Evolutionary conservation across 208 protist genomes (phyloP), one percentile per base, ranked within the genome.

Genomic region (Trypanosoma platydactyli): DNA sequence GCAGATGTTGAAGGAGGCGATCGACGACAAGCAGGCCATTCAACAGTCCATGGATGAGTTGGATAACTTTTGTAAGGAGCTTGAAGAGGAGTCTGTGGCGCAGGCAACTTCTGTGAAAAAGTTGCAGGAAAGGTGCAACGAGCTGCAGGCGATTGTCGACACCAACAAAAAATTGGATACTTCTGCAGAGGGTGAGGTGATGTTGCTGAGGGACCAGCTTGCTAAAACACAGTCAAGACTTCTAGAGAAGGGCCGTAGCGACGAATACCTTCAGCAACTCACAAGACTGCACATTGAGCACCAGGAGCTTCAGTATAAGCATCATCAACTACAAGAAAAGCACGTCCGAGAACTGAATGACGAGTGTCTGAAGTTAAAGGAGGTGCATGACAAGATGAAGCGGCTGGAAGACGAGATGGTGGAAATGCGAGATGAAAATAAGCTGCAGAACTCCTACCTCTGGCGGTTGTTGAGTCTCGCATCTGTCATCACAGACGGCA

Each of bases 271-370:
- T 7, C 79, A 83, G 40, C 77, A 89, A 52, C 75, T 89, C 0
- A 84, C 83, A 13, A 61, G 67, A 61, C 71, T 86, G 30, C 86
- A 89, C 71, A 81, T 92, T 45, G 80, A 78, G 53, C 79, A 88
- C 56, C 83, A 92, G 56, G 68, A 79, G 41, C 50, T 88, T 61
- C 78, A 88, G 77, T 80, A 77, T 58, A 63, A 52, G 4, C 72
- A 84, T 57, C 72, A 67, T 7, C 74, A 81, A 58, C 66, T 85
- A 18, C 77, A 82, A 69, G 79, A 85, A 56, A 55, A 66, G 25
- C 46, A 71, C 56, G 51, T 42, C 18, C 71, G 64, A 4, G 64
- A 62, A 35, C 22, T 68, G 25, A 18, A 3, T 0, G 71, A 77
- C 9, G 44, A 24, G 33, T 41, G 18, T 13, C 27, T 46, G 0